Base-by-base conservation (phyloP, 176 grass and related monocot species). In the Cenchrus purpureus region DNA sequence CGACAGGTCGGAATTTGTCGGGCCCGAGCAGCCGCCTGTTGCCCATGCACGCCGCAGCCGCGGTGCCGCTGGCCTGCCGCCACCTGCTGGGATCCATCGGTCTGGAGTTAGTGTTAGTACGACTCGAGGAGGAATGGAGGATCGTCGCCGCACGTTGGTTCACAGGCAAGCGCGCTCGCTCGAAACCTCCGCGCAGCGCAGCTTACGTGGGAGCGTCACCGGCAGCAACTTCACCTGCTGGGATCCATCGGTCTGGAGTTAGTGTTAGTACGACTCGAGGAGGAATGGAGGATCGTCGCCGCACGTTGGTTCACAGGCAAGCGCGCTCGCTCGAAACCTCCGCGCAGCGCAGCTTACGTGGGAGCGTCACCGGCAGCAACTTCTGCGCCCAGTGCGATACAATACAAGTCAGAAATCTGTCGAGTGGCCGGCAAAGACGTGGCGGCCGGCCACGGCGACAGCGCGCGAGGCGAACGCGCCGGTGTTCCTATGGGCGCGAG, bases 1-100 rank as follows among this genome's bases (percentile, higher is more conserved):
- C 34, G 54, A 17, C 56, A 61, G 40, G 75, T 9, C 40, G 22
- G 37, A 32, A 6, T 67, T 80, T 80, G 78, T 52, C 78, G 61
- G 4, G 78, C 1, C 28, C 78, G 62, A 68, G 63, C 63, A 68
- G 17, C 62, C 67, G 48, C 62, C 62, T 80, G 63, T 6, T 17
- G 31, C 43, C 43, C 29, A 72, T 63, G 68, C 68, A 72, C 37
- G 53, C 56, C 56, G 37, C 37, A 4, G 37, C 53, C 29, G 20
- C 34, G 32, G 65, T 16, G 68, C 43, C 6, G 68, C 64, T 4
- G 20, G 34, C 15, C 44, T 71, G 64, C 68, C 20, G 71, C 46
- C 12, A 31, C 12, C 49, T 16, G 49, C 49, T 5, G 7, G 44
- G 22, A 25, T 25, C 22, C 22, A 25, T 25, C 22, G 22, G 22